These are phyloP conservation scores for Pezizomycotina sp. DNA, from an alignment of 2,329 filamentous ascomycete genomes.

Conservation along the genomic window DNA sequence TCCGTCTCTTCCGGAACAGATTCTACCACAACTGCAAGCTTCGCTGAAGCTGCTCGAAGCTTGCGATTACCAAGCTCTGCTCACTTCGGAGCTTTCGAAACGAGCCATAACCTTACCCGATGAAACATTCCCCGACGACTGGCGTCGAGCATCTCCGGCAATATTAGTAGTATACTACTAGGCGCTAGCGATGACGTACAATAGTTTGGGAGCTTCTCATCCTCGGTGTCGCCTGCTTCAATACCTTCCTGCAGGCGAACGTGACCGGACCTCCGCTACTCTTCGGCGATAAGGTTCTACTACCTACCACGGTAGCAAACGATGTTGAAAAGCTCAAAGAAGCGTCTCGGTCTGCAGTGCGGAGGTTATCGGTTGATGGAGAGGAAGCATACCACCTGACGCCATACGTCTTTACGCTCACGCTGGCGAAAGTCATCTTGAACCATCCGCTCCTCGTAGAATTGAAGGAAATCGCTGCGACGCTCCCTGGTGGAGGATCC, in stretches of 20 bases:
- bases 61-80: slow-evolving; percentile 11
- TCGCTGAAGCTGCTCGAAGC: slow-evolving; percentile 3
- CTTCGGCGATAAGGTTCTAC: slow-evolving; percentile 36
- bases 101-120: slow-evolving; percentile 3
- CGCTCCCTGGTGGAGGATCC: slow-evolving; percentile 46
- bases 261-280: slow-evolving; percentile 72
- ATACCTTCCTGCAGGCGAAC: slow-evolving; percentile 70
- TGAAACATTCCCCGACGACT: background rate
- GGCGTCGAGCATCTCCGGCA: slow-evolving; percentile 3
- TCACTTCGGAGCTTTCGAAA: slow-evolving; percentile 9
- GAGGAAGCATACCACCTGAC: slow-evolving; percentile 73
- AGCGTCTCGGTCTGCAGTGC: slow-evolving; percentile 44
- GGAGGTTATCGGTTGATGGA: slow-evolving; percentile 60
- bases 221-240: slow-evolving; percentile 51
- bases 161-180: background rate
- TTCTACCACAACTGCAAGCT: slow-evolving; percentile 6
- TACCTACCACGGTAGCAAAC: slow-evolving; percentile 31
- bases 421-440: slow-evolving; percentile 49
- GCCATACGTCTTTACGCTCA: slow-evolving; percentile 68
- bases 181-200: slow-evolving; percentile 7
- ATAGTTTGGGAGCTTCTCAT: slow-evolving; percentile 35
- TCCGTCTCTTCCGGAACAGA: slow-evolving; percentile 5
- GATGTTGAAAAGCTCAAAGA: slow-evolving; percentile 32
- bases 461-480: slow-evolving; percentile 28
- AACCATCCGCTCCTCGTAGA: slow-evolving; percentile 33